phyloP scores from a whole-genome alignment of 495 filamentous ascomycete genomes.

The Staphylotrichum longicolle region DNA sequence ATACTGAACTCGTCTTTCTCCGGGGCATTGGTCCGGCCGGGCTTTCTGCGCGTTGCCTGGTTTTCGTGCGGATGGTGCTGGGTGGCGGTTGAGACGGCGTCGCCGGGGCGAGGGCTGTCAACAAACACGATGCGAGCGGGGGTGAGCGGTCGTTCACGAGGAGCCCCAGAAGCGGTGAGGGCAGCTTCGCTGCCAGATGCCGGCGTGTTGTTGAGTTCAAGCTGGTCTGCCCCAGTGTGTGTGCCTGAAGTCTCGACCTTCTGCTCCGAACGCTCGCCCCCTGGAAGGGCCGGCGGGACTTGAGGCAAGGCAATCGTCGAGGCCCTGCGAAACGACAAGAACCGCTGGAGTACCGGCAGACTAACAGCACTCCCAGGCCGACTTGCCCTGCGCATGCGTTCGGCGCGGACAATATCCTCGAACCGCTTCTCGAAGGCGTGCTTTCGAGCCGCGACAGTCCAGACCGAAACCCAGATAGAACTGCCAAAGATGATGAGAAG shows the following conservation, averaged over 20 bases:
- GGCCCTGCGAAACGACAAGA: conserved; percentile 20
- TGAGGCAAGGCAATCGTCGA: conserved; percentile 6
- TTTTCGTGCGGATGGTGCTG: background rate
- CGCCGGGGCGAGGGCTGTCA: conserved; percentile 17
- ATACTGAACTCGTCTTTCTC: conserved; percentile 19
- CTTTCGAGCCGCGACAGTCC: conserved; percentile 63
- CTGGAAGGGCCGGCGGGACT: background rate
- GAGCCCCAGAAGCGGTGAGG: background rate
- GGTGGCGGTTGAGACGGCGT: conserved; percentile 14
- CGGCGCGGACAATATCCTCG: conserved; percentile 54
- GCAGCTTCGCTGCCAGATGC: background rate
- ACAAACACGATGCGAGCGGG: conserved; percentile 31
- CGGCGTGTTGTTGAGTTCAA: background rate
- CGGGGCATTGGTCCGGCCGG: background rate
- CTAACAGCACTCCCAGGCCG: conserved; percentile 13
- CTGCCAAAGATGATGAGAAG: conserved; percentile 69
- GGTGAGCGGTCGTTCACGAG: background rate
- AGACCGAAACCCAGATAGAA: conserved; percentile 62
- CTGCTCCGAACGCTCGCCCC: background rate
- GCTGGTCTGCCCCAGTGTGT: background rate
- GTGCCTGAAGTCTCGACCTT: background rate
- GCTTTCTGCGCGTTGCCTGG: conserved; percentile 16
- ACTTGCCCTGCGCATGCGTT: conserved; percentile 35
- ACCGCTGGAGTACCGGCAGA: conserved; percentile 15
- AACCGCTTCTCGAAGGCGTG: conserved; percentile 69